phyloP scores from a whole-genome alignment of 306 rosid genomes.

The Potentilla sterilis region DNA sequence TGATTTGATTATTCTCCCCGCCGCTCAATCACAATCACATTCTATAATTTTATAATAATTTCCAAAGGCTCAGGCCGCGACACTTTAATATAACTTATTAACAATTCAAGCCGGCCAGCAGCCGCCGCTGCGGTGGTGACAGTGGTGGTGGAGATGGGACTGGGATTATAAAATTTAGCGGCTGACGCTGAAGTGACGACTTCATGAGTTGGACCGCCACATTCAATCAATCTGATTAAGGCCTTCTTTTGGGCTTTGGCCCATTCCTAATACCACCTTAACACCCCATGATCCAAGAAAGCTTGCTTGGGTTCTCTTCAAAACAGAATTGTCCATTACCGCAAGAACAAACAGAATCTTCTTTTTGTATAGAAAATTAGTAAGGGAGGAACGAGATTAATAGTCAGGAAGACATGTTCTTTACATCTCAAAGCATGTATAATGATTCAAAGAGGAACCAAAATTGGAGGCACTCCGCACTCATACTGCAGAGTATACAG shows the following conservation, averaged over 20 bases:
- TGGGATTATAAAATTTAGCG: neutral
- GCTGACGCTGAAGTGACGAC: neutral
- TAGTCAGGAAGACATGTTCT: neutral
- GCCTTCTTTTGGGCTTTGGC: neutral
- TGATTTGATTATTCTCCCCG: neutral
- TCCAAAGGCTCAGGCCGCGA: neutral
- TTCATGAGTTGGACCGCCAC: neutral
- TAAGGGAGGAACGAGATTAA: neutral
- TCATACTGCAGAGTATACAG: neutral
- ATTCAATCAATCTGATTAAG: neutral
- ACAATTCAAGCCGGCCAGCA: neutral
- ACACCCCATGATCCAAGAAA: neutral
- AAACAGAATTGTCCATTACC: neutral
- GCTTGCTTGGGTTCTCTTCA: neutral
- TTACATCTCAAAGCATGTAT: neutral
- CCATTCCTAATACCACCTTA: neutral
- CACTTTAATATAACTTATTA: neutral
- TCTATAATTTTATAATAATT: neutral
- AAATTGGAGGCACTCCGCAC: neutral
- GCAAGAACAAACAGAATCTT: neutral
- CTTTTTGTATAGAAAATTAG: too few relatives aligned
- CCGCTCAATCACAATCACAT: neutral
- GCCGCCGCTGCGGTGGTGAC: neutral
- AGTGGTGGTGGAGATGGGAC: conserved; percentile 9
- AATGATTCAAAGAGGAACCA: neutral